Percentiles rank a stretch among this genome's conserved stretches.
These are phyloP conservation scores for Podospora pseudopauciseta DNA, from an alignment of 495 filamentous ascomycete genomes.

Conservation along the genomic window DNA sequence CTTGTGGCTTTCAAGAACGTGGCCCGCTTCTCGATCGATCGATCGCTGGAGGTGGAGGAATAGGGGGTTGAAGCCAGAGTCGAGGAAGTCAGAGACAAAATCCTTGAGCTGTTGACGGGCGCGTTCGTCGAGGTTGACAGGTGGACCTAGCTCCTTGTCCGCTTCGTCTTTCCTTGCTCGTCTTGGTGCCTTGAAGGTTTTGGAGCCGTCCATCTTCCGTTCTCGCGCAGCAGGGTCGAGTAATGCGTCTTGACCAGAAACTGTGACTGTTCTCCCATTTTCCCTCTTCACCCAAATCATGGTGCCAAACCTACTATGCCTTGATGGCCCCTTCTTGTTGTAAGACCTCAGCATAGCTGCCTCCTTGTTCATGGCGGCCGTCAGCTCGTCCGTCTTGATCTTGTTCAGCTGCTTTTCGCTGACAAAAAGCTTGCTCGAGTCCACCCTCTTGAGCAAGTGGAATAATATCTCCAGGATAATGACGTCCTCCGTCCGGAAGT, in stretches of 20 bases:
- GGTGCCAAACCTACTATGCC: conserved; percentile 92
- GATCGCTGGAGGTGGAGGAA: conserved; percentile 82
- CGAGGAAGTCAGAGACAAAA: conserved; percentile 92
- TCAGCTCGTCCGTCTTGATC: conserved; percentile 69
- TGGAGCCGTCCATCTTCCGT: conserved; percentile 83
- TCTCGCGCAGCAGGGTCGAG: conserved; percentile 68
- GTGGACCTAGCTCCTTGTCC: conserved; percentile 70
- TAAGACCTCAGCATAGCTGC: conserved; percentile 73
- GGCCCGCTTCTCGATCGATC: conserved; percentile 86
- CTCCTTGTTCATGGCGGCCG: conserved; percentile 71
- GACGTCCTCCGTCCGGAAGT: conserved; percentile 84
- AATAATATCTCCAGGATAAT: conserved; percentile 86
- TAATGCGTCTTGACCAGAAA: conserved; percentile 83
- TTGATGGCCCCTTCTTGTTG: conserved; percentile 72
- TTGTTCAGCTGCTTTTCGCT: conserved; percentile 63
- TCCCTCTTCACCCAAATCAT: conserved; percentile 96
- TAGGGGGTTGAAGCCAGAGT: conserved; percentile 93
- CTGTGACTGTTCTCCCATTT: conserved; percentile 73
- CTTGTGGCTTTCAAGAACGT: conserved; percentile 67
- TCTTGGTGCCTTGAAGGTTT: conserved; percentile 82
- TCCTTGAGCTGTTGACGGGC: conserved; percentile 68
- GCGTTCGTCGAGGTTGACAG: conserved; percentile 59
- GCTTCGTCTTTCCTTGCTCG: conserved; percentile 60
- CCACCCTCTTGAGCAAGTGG: conserved; percentile 85
- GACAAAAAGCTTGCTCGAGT: conserved; percentile 83